Evolutionary conservation across 345 rosid genomes (phyloP).

Genomic region (Lagerstroemia speciosa): DNA sequence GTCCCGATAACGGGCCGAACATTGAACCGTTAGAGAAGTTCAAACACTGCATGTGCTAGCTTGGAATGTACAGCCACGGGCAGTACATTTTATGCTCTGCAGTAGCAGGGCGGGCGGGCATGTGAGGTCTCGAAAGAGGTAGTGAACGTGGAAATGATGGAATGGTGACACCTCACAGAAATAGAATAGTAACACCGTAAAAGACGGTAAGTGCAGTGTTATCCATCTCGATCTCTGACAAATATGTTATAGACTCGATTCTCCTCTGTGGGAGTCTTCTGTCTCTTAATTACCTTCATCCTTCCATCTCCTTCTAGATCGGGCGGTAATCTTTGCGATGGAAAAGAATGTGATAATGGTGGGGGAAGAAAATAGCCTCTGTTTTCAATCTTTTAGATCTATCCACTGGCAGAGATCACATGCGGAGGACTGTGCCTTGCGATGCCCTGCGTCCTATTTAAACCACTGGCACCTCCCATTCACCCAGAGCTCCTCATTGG

Average conservation of each 20-base stretch:
- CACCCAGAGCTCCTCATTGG: conserved; percentile 2
- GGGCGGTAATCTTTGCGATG: no score
- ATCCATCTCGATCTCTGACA: no score
- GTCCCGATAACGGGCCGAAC: background rate
- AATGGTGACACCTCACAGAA: background rate
- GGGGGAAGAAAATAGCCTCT: no score
- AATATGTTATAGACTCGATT: no score
- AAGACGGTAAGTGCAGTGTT: no score
- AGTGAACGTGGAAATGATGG: conserved; percentile 60
- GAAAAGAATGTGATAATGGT: no score
- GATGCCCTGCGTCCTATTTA: conserved; percentile 9
- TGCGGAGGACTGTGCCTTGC: conserved; percentile 20
- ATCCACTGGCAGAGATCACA: conserved; percentile 21
- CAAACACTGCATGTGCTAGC: background rate
- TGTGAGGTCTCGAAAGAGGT: background rate
- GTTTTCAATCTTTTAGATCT: background rate
- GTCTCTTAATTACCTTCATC: no score
- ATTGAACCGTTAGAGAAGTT: no score
- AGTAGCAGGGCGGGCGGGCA: background rate
- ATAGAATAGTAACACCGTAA: no score
- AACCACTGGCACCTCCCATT: background rate
- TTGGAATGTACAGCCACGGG: background rate
- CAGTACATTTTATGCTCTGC: background rate
- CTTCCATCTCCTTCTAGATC: no score
- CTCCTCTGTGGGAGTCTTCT: no score